Percentiles rank a stretch among this genome's conserved stretches.
Conservation (phyloP, 129 eudicot species). For the Flaveria robusta region DNA sequence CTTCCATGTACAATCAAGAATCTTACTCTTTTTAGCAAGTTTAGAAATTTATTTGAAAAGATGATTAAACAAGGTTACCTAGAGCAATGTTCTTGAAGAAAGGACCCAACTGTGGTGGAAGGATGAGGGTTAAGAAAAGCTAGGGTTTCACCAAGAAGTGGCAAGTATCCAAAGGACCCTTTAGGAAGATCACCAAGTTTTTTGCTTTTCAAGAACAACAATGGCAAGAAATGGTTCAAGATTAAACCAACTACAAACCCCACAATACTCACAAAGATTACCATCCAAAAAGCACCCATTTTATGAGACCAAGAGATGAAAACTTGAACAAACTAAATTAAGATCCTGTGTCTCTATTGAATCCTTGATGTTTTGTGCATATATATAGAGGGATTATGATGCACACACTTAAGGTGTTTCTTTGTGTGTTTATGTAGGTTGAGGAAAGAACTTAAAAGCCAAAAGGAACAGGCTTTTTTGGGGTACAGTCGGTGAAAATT, state of each 20-base stretch:
- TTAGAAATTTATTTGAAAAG: slow-evolving; percentile 17
- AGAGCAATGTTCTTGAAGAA: slow-evolving; percentile 70
- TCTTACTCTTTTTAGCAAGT: slow-evolving; percentile 35
- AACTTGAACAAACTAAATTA: slow-evolving; percentile 22
- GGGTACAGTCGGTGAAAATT: slow-evolving; percentile 45
- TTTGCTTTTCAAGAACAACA: slow-evolving; percentile 47
- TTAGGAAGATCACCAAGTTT: slow-evolving; percentile 48
- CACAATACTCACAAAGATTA: slow-evolving; percentile 35
- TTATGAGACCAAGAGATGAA: slow-evolving; percentile 17
- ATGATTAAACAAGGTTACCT: slow-evolving; percentile 42
- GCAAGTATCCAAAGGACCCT: slow-evolving; percentile 75
- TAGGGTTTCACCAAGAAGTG: slow-evolving; percentile 79
- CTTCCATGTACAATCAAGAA: slow-evolving; percentile 35
- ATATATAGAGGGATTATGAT: slow-evolving; percentile 25
- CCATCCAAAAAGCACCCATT: slow-evolving; percentile 37
- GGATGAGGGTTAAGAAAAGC: slow-evolving; percentile 75
- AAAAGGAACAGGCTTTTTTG: slow-evolving; percentile 41
- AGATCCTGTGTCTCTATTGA: slow-evolving; percentile 25
- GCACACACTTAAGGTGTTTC: slow-evolving; percentile 30
- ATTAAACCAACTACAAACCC: slow-evolving; percentile 46
- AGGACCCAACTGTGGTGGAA: slow-evolving; percentile 62
- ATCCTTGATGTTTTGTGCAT: slow-evolving; percentile 26
- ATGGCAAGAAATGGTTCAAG: slow-evolving; percentile 69
- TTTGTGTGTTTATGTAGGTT: slow-evolving; percentile 41
- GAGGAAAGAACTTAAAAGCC: slow-evolving; percentile 35